Evolutionary conservation across 495 filamentous ascomycete genomes (phyloP).

Genomic region (Polyplosphaeria fusca): DNA sequence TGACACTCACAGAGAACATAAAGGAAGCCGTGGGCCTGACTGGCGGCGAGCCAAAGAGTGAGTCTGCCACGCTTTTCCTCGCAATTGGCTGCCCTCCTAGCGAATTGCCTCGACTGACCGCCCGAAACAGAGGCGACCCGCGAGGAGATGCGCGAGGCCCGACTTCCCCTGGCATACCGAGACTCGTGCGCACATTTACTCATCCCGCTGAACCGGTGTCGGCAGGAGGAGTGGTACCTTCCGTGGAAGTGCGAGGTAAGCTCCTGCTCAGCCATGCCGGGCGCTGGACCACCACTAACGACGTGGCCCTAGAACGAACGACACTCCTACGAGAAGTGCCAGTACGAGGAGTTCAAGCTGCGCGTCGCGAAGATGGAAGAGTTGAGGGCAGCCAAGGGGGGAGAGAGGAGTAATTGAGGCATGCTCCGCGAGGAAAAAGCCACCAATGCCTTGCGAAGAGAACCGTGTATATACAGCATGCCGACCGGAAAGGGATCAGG

Average conservation of each 20-base stretch:
- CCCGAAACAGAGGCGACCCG: conserved; percentile 60
- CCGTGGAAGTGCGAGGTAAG: conserved; percentile 98
- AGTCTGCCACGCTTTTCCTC: conserved; percentile 23
- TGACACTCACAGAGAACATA: conserved; percentile 43
- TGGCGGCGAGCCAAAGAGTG: conserved; percentile 20
- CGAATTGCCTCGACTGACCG: conserved; percentile 22
- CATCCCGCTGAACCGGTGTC: conserved; percentile 93
- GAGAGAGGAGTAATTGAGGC: conserved; percentile 79
- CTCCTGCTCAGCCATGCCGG: neutral
- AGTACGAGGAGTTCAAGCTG: conserved; percentile 98
- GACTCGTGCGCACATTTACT: conserved; percentile 92
- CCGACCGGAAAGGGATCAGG: no score
- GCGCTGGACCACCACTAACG: neutral
- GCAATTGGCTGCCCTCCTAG: conserved; percentile 21
- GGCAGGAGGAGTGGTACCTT: conserved; percentile 85
- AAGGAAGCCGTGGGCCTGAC: conserved; percentile 44
- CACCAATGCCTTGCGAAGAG: neutral
- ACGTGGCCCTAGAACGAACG: conserved; percentile 67
- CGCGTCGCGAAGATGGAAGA: conserved; percentile 98
- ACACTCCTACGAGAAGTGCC: conserved; percentile 98
- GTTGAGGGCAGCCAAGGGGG: conserved; percentile 79
- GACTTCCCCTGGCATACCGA: conserved; percentile 82
- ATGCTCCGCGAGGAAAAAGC: neutral
- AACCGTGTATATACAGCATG: no score
- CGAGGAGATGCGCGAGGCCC: conserved; percentile 88